Base-by-base conservation (phyloP, 2,329 filamentous ascomycete species). In the Chaetomium strumarium region DNA sequence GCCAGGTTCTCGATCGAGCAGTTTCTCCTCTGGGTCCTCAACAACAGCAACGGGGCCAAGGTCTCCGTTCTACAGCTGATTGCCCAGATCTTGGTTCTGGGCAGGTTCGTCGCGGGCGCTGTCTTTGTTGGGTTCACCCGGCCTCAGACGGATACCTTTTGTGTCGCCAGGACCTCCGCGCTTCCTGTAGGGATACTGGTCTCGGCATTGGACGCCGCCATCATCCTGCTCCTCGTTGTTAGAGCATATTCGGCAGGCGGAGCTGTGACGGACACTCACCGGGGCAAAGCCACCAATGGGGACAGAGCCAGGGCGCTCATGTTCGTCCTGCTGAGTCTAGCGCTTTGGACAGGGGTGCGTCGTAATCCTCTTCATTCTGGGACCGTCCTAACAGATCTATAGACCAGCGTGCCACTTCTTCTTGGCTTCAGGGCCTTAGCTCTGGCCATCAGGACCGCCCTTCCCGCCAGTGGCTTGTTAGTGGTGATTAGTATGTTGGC, bases 311-410 rank as follows among this genome's bases (percentile, higher is more conserved):
- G 72, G 60, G 68, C 71, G 36, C 59, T 77, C 16, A 59, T 75
- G 20, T 62, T 73, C 1, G 64, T 73, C 16, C 66, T 75, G 19
- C 60, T 69, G 42, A 76, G 71, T 13, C 64, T 80, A 51, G 70
- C 68, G n/a, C 62, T 79, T 31, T 83, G 79, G 79, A 77, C 73
- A 47, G 76, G 68, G 59, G 77, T 80, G 62, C 64, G 77, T 75
- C 29, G 2, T 12, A 9, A 24, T 9, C 1, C 17, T 11, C n/a
- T 4, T 1, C 7, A 13, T 7, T 7, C 11, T 16, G 5, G 39
- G 16, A 3, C 11, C 4, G 13, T 13, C 31, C 60, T 59, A 45
- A 60, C 58, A 56, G 60, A 41, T 58, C 41, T 45, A 12, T 55
- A 81, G 77, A 70, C 72, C 53, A 82, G 79, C 59, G 69, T 75